Evolutionary conservation across 306 rosid species (phyloP).

Genomic region (Urtica urens): DNA sequence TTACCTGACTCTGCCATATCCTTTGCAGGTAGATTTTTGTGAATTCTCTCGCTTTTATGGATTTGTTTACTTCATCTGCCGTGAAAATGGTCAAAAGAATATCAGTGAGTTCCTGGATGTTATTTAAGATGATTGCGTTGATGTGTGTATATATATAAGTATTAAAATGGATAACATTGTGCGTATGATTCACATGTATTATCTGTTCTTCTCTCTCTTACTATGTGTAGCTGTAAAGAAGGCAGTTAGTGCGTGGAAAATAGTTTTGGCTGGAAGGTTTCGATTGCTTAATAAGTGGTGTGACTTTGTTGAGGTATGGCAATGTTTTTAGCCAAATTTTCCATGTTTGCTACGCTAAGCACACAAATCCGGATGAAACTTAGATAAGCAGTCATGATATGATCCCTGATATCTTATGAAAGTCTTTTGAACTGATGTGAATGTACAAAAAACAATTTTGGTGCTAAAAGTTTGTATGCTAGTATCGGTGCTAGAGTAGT

Average conservation of each 20-base stretch:
- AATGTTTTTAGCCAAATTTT: slow-evolving; percentile 11
- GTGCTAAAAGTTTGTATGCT: neutral
- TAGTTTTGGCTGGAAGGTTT: slow-evolving; percentile 80
- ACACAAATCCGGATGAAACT: neutral
- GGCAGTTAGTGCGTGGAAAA: slow-evolving; percentile 79
- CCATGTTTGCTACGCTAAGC: neutral
- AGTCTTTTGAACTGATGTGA: too few species aligned
- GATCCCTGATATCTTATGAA: too few species aligned
- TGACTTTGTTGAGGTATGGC: slow-evolving; percentile 80
- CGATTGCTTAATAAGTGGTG: slow-evolving; percentile 75
- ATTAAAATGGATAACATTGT: neutral
- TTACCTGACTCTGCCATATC: neutral
- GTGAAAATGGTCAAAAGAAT: slow-evolving; percentile 92
- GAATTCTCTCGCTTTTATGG: slow-evolving; percentile 85
- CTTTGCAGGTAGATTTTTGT: slow-evolving; percentile 47
- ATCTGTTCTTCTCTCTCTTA: slow-evolving; percentile 4
- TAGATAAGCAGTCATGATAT: too few species aligned
- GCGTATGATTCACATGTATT: slow-evolving; percentile 3
- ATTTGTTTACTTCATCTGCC: slow-evolving; percentile 76
- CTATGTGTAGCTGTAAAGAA: slow-evolving; percentile 59
- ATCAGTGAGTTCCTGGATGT: slow-evolving; percentile 48
- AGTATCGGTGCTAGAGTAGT: neutral
- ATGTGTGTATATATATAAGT: too few species aligned
- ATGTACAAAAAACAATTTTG: neutral
- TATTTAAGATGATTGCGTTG: too few species aligned